A percentile compares a stretch with the other conserved stretches of the same genome.
phyloP scores from a whole-genome alignment of 495 filamentous ascomycete genomes.

The Talaromyces thailandensis region DNA sequence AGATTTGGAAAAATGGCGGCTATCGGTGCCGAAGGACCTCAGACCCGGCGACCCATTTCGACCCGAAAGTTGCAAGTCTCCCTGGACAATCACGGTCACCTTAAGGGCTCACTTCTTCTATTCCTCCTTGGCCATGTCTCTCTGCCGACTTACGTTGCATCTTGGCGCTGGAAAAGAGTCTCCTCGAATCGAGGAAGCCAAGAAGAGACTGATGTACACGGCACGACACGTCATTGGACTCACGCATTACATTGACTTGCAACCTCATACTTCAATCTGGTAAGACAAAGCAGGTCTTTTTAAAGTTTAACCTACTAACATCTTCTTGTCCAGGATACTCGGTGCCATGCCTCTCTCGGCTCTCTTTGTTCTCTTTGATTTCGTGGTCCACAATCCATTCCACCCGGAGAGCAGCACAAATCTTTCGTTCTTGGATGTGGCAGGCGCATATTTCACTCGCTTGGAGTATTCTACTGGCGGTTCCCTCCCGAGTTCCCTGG shows the following conservation, averaged over 20 bases:
- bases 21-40: slow-evolving; percentile 16
- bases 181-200: slow-evolving; percentile 12
- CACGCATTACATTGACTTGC: slow-evolving; percentile 21
- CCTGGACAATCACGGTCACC: background rate
- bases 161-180: slow-evolving; percentile 11
- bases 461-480: slow-evolving; percentile 21
- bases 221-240: slow-evolving; percentile 22
- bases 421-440: slow-evolving; percentile 21
- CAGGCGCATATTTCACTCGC: slow-evolving; percentile 22
- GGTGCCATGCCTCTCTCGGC: slow-evolving; percentile 22
- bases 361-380: slow-evolving; percentile 31
- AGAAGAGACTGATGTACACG: slow-evolving; percentile 13
- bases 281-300: slow-evolving; percentile 6
- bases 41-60: slow-evolving; percentile 15
- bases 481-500: slow-evolving; percentile 18
- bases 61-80: background rate
- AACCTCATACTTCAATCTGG: slow-evolving; percentile 23
- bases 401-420: slow-evolving; percentile 26
- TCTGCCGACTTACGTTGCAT: slow-evolving; percentile 22
- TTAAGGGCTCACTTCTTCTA: slow-evolving; percentile 11
- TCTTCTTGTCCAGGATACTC: slow-evolving; percentile 8
- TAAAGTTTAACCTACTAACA: background rate
- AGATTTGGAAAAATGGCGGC: slow-evolving; percentile 22
- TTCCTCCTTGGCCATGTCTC: slow-evolving; percentile 19
- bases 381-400: slow-evolving; percentile 28